Conservation (phyloP, 2,329 filamentous ascomycete species). For the Aspergillus novoparasiticus region DNA sequence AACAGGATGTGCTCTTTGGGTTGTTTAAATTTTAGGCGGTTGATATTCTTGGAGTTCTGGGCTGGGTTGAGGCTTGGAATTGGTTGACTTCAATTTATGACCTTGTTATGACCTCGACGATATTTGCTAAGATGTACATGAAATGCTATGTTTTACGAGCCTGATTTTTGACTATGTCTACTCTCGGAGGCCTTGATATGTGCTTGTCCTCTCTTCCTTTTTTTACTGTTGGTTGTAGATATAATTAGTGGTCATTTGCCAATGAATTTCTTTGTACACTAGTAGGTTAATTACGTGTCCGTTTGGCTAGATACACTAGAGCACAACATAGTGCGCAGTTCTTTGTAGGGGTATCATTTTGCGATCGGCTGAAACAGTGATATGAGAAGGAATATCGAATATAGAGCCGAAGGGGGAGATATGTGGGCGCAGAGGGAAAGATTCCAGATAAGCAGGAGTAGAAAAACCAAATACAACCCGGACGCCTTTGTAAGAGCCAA, state of each 20-base stretch:
- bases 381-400: neutral
- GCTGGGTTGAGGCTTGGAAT: constrained; percentile 24
- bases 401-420: neutral
- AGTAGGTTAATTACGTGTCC: neutral
- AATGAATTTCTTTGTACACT: neutral
- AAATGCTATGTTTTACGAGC: constrained; percentile 39
- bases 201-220: constrained; percentile 18
- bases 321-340: neutral
- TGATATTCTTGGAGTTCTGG: constrained; percentile 33
- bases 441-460: neutral
- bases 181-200: constrained; percentile 16
- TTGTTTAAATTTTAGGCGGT: constrained; percentile 17
- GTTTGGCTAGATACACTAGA: neutral
- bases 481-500: neutral
- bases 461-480: neutral
- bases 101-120: constrained; percentile 37
- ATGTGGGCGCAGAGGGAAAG: neutral
- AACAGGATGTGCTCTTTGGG: neutral
- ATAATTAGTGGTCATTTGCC: neutral
- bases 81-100: constrained; percentile 26
- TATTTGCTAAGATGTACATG: constrained; percentile 43
- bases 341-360: neutral
- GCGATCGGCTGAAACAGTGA: neutral
- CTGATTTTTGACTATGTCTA: constrained; percentile 22
- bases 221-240: neutral